Evolutionary conservation across 768 basidiomycete genomes (phyloP).

Genomic region (Trametes villosa): DNA sequence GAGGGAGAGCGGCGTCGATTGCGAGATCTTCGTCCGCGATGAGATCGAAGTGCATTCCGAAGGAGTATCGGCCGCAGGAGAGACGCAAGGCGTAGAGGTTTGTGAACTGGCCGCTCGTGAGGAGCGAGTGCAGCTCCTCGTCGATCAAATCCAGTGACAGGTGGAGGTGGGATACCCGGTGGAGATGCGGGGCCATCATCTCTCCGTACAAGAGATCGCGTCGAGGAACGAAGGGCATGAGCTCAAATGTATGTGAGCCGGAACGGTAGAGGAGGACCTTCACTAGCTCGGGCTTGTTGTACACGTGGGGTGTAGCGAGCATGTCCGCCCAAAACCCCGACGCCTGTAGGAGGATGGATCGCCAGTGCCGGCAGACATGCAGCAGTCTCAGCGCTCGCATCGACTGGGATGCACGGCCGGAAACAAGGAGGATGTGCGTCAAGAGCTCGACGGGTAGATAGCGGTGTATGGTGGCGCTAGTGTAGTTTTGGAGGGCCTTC

Average conservation of each 20-base stretch:
- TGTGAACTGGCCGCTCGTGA: too few species aligned
- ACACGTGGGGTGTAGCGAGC: not conserved
- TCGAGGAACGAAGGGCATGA: not conserved
- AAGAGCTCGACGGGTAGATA: conserved; percentile 4
- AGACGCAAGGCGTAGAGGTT: too few species aligned
- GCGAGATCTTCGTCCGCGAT: too few species aligned
- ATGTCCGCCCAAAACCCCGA: conserved; percentile 7
- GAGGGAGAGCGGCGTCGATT: too few species aligned
- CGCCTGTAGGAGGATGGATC: not conserved
- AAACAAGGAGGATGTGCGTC: conserved; percentile 4
- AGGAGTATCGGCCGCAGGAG: too few species aligned
- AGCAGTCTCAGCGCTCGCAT: not conserved
- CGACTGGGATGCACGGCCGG: not conserved
- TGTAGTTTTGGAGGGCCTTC: not conserved
- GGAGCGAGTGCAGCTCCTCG: too few species aligned
- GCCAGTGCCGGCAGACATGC: conserved; percentile 4
- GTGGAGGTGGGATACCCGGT: too few species aligned
- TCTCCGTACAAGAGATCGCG: too few species aligned
- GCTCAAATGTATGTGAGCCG: not conserved
- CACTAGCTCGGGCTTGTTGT: not conserved
- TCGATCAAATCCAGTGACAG: too few species aligned
- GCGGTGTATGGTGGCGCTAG: conserved; percentile 5
- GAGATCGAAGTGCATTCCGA: too few species aligned
- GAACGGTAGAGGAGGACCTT: not conserved
- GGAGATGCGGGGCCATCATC: too few species aligned